phyloP scores from a whole-genome alignment of 768 basidiomycete species.

The Hypholoma fasciculare region DNA sequence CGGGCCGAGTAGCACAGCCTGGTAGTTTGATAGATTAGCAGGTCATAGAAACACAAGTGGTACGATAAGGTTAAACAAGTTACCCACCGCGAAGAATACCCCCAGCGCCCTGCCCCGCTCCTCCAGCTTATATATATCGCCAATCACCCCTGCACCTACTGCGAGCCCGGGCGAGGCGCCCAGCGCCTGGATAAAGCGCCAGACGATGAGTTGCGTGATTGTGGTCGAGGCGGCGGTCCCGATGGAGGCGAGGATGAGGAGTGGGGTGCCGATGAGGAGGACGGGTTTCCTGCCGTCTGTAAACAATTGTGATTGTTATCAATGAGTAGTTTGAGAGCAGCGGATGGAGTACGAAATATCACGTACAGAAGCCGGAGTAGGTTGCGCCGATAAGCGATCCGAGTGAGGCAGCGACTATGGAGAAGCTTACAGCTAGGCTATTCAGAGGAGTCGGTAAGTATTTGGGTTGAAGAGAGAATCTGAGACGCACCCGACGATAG shows the following conservation, averaged over 20 bases:
- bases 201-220: slow-evolving; percentile 46
- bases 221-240: slow-evolving; percentile 48
- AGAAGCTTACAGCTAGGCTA: slow-evolving; percentile 31
- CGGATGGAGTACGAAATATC: neutral
- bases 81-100: slow-evolving; percentile 46
- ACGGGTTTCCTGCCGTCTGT: slow-evolving; percentile 62
- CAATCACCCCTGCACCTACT: slow-evolving; percentile 55
- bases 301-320: neutral
- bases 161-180: slow-evolving; percentile 56
- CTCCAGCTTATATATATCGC: slow-evolving; percentile 62
- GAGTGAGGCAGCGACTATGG: slow-evolving; percentile 29
- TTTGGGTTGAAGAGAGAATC: neutral
- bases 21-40: neutral
- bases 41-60: neutral
- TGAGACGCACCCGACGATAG: slow-evolving; percentile 17
- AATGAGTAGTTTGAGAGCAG: neutral
- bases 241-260: slow-evolving; percentile 57
- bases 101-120: slow-evolving; percentile 59
- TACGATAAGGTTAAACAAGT: slow-evolving; percentile 2
- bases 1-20: slow-evolving; percentile 59
- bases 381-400: slow-evolving; percentile 29
- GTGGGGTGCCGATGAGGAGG: slow-evolving; percentile 60
- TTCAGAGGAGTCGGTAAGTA: neutral
- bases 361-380: slow-evolving; percentile 35
- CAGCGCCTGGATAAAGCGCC: slow-evolving; percentile 63